phyloP scores from a whole-genome alignment of 768 basidiomycete genomes.

The Rhodotorula taiwanensis region DNA sequence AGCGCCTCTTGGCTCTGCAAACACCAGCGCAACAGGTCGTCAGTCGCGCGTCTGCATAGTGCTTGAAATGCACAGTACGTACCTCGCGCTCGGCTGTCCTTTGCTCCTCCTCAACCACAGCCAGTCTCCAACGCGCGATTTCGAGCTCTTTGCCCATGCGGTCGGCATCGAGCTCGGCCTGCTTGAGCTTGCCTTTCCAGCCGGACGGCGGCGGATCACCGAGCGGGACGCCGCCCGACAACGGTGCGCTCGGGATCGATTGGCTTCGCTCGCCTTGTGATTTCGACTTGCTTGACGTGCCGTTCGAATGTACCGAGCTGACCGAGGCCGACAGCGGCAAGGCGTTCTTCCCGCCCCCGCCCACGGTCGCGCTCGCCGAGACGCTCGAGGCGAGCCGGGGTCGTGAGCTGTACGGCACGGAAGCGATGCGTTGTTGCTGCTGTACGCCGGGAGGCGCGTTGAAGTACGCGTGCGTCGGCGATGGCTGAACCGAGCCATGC shows the following conservation, averaged over 20 bases:
- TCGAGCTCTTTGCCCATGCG: constrained; percentile 31
- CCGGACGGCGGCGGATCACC: background rate
- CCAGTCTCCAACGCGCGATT: constrained; percentile 31
- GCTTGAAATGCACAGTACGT: background rate
- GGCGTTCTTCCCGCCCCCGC: background rate
- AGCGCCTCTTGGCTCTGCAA: constrained; percentile 28
- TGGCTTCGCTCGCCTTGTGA: too few species aligned
- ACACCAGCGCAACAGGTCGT: background rate
- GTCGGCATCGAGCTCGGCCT: constrained; percentile 23
- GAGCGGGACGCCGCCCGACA: background rate
- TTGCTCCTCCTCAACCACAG: constrained; percentile 25
- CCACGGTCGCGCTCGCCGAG: constrained; percentile 12
- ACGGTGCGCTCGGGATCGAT: background rate
- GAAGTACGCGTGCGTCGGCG: constrained; percentile 9
- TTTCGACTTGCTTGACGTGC: background rate
- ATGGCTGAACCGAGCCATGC: background rate
- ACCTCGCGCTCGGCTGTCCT: constrained; percentile 19
- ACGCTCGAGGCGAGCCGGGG: constrained; percentile 20
- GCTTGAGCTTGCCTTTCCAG: constrained; percentile 7
- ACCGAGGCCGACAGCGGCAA: too few species aligned
- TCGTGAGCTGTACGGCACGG: background rate
- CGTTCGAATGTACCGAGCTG: too few species aligned
- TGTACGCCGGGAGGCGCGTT: background rate
- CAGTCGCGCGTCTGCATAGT: background rate
- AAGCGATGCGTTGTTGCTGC: background rate